Base-by-base conservation (phyloP, 2,329 filamentous ascomycete genomes). In the Arthrobotrys conoides region DNA sequence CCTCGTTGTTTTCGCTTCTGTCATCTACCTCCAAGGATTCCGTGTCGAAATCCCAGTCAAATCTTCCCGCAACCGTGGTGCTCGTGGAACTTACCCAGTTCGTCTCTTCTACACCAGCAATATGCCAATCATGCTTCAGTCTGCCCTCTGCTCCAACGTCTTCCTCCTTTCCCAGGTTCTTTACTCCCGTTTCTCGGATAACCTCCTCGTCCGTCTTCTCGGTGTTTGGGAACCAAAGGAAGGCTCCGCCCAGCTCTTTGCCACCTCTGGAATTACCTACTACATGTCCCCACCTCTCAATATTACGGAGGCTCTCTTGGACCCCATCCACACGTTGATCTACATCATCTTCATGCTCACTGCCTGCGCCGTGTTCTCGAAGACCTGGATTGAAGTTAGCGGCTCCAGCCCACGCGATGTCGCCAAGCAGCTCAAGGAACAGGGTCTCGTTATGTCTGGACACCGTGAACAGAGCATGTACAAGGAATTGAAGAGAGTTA, bases 91-190 rank as follows among this genome's bases (percentile, higher is more conserved):
- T 48, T 99, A 98, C 90, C 96, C 96, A 83, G 91, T 99, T 86
- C 95, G 96, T 84, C 93, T 99, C 78, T 99, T 99, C 91, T 99
- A 99, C 88, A 99, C 96, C 85, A 97, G 94, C 86, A 99, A 99
- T 92, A 99, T 99, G 96, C 96, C 96, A 84, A 99, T 99, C 87
- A 99, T 99, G 96, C 90, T 99, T 85, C 96, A 99, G 88, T 98
- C 95, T 59, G 96, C 96, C 82, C 90, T 99, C 82, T 97, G 93
- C 82, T 97, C 95, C 89, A 99, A 99, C 89, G 90, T 99, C 87
- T 99, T 99, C 91, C 88, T 99, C 81, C 94, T 99, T 87, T 96
- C 92, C 85, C 96, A 99, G 89, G 98, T 98, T 94, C 91, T 99
- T 82, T 98, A 97, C 91, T 97, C 93, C 80, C 94, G 95, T 86